Percentiles rank a stretch among this genome's conserved stretches.
These are phyloP conservation scores for Microbotryum violaceum DNA, from an alignment of 1,284 basidiomycete species.

Conservation along the genomic window DNA sequence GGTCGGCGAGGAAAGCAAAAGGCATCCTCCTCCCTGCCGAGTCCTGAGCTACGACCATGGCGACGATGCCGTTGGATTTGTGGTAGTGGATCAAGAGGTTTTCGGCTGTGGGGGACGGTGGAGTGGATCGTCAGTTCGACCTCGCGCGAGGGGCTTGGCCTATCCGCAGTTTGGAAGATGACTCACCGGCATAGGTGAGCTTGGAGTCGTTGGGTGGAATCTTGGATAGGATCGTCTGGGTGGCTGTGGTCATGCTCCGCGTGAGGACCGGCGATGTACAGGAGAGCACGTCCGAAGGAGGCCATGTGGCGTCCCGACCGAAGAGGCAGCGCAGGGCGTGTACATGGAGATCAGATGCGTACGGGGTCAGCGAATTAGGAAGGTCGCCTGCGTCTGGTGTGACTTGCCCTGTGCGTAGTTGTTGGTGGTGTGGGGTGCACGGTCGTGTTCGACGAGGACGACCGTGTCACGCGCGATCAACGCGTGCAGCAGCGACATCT, in stretches of 20 bases:
- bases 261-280: not conserved
- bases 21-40: constrained; percentile 82
- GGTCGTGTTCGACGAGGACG: constrained; percentile 74
- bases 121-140: not conserved
- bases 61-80: constrained; percentile 54
- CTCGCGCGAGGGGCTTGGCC: not conserved
- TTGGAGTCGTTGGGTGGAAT: constrained; percentile 92
- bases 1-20: constrained; percentile 81
- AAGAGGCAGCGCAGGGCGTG: constrained; percentile 3
- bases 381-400: too few species aligned
- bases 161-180: not conserved
- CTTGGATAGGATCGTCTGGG: constrained; percentile 84
- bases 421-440: constrained; percentile 46
- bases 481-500: constrained; percentile 59
- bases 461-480: constrained; percentile 69
- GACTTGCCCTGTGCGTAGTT: constrained; percentile 71
- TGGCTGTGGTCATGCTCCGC: constrained; percentile 50
- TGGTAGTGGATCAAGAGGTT: constrained; percentile 95
- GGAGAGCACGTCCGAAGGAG: not conserved
- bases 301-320: constrained; percentile 5
- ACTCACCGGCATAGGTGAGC: constrained; percentile 56
- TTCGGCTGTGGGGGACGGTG: constrained; percentile 50
- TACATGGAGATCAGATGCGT: constrained; percentile 36
- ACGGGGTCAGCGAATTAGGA: too few species aligned
- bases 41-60: constrained; percentile 89